Percentiles rank a stretch among this genome's conserved stretches.
These are phyloP conservation scores for Kluyveromyces siamensis DNA, from an alignment of 805 yeast species.

Conservation along the genomic window DNA sequence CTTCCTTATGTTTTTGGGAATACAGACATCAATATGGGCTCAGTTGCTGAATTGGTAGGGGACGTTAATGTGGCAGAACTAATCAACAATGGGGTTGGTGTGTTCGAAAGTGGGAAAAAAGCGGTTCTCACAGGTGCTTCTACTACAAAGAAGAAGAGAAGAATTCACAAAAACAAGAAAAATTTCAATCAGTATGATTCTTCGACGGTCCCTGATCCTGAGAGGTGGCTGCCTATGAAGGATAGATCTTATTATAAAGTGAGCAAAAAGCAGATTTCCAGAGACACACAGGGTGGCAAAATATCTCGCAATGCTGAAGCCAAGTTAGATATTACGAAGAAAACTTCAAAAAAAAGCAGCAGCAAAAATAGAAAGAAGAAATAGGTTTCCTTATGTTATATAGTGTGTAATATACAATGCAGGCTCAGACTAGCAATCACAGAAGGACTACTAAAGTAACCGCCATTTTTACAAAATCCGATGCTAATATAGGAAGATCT, in stretches of 20 bases:
- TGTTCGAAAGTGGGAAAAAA: slow-evolving; percentile 10
- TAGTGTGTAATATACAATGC: background rate
- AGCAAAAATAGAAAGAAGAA: slow-evolving; percentile 14
- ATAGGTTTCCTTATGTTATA: background rate
- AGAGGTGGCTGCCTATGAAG: slow-evolving; percentile 87
- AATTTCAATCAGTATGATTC: slow-evolving; percentile 36
- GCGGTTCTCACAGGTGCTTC: background rate
- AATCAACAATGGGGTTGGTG: slow-evolving; percentile 12
- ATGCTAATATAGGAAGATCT: background rate
- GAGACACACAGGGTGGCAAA: slow-evolving; percentile 55
- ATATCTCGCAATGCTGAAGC: slow-evolving; percentile 31
- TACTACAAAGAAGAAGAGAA: slow-evolving; percentile 21
- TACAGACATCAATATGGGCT: slow-evolving; percentile 6
- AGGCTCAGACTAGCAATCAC: background rate
- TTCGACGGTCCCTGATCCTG: slow-evolving; percentile 42
- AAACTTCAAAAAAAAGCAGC: slow-evolving; percentile 7
- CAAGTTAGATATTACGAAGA: slow-evolving; percentile 24
- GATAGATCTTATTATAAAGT: slow-evolving; percentile 81
- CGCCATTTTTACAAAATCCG: background rate
- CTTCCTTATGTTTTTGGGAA: background rate
- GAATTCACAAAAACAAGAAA: slow-evolving; percentile 27
- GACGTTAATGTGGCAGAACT: slow-evolving; percentile 17
- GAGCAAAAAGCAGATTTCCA: slow-evolving; percentile 43
- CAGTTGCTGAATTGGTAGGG: slow-evolving; percentile 12
- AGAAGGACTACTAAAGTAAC: background rate